Evolutionary conservation across 495 filamentous ascomycete species (phyloP), one percentile per base, ranked within the genome.

Genomic region (Hypoxylon rickii): DNA sequence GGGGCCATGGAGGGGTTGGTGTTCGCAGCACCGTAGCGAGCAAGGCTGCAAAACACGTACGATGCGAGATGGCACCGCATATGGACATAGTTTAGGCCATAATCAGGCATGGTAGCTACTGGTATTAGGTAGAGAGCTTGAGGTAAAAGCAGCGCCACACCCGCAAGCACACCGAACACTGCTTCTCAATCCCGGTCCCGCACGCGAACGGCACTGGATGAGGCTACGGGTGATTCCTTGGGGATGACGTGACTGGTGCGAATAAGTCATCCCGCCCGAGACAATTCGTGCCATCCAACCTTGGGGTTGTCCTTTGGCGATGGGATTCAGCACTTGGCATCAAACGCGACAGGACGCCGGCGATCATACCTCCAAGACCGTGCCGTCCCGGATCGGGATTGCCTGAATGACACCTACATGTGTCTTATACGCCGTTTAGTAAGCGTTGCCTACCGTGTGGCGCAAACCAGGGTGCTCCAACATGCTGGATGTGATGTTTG

Each of bases 131-230:
- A n/a, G n/a, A n/a, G n/a, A n/a, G n/a, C 15, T 15, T 22, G 24
- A 55, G 29, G 15, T 12, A 48, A 53, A 53, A 49, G 48, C 38
- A 59, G 43, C 42, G 56, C 56, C 43, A 59, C 48, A 59, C 42
- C 36, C 37, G 37, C 37, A 39, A 21, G 18, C 22, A 24, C 12
- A 33, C 15, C 20, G 42, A 13, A 13, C 26, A 15, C 42, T 16
- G 32, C 16, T 17, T n/a, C 3, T 3, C 31, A 7, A n/a, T 22
- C 11, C 17, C 17, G 31, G 16, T 19, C 29, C 29, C 20, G 31
- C 26, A 26, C 21, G 15, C 15, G 18, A 29, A 22, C 32, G 15
- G 1, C 33, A 15, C 33, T 18, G 15, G 36, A 42, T 12, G 20
- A 44, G 44, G 45, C 44, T 36, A 26, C 18, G 12, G 10, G 16